These are phyloP conservation scores for Podospora bellae-mahoneyi DNA, from an alignment of 495 filamentous ascomycete species.

Conservation along the genomic window DNA sequence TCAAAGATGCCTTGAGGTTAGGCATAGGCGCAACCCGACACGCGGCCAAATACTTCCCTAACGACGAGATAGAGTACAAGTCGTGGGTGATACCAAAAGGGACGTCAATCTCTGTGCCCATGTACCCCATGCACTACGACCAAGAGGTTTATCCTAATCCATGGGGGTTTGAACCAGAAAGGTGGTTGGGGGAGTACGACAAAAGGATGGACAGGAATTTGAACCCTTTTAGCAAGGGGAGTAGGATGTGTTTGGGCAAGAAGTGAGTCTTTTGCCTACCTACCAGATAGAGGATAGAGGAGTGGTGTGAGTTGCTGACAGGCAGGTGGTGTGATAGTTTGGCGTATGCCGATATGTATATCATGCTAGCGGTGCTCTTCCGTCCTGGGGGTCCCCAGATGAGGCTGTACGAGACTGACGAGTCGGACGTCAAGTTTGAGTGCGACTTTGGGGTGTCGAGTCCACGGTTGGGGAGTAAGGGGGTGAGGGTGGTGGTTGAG, in stretches of 20 bases:
- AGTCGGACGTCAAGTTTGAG: slow-evolving; percentile 11
- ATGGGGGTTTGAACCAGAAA: not conserved
- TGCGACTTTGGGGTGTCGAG: slow-evolving; percentile 7
- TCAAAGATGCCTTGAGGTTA: slow-evolving; percentile 1
- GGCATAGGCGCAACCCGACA: slow-evolving; percentile 4
- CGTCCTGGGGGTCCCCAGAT: not conserved
- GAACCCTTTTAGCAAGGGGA: slow-evolving; percentile 3
- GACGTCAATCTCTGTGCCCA: slow-evolving; percentile 5
- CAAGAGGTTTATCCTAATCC: not conserved
- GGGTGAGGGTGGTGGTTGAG: not conserved
- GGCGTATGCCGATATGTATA: slow-evolving; percentile 8
- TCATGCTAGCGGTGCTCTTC: slow-evolving; percentile 2
- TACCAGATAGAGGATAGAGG: too few species aligned
- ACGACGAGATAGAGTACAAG: slow-evolving; percentile 5
- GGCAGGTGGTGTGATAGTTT: not conserved
- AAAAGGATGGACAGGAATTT: slow-evolving; percentile 1
- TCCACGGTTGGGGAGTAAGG: slow-evolving; percentile 6
- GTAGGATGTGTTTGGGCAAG: not conserved
- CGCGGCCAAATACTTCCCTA: not conserved
- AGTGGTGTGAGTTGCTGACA: not conserved
- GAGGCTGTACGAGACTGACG: slow-evolving; percentile 2
- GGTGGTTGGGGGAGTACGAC: not conserved
- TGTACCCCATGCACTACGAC: slow-evolving; percentile 9
- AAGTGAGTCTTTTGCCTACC: slow-evolving; percentile 2
- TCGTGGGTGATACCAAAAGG: slow-evolving; percentile 6